Evolutionary conservation across 768 basidiomycete species (phyloP).

Genomic region (Ephemerocybe angulata): DNA sequence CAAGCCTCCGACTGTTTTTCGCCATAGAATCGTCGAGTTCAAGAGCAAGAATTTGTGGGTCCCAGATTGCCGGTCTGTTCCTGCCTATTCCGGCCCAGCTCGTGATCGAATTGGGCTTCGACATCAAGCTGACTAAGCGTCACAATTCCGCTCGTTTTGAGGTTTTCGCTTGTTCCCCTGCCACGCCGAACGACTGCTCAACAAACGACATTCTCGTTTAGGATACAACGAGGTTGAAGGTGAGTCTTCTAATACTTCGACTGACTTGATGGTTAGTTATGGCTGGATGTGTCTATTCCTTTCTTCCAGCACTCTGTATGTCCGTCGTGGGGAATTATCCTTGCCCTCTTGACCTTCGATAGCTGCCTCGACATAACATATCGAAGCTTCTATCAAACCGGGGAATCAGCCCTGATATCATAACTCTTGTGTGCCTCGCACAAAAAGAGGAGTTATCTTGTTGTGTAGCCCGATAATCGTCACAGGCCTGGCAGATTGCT

Average conservation of each 20-base stretch:
- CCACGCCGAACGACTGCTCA: constrained; percentile 1
- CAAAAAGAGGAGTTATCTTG: background rate
- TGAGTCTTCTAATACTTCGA: background rate
- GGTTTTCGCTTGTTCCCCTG: constrained; percentile 6
- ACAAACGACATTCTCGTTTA: constrained; percentile 9
- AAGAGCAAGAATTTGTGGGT: background rate
- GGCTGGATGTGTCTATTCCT: constrained; percentile 10
- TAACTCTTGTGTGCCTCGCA: background rate
- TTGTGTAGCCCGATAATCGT: background rate
- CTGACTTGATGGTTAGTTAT: background rate
- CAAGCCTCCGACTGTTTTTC: no score
- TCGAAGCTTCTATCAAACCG: background rate
- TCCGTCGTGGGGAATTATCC: background rate
- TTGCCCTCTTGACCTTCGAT: no score
- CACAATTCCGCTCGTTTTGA: background rate
- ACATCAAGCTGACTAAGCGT: constrained; percentile 6
- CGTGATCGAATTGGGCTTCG: constrained; percentile 7
- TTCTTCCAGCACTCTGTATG: background rate
- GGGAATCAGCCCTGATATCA: background rate
- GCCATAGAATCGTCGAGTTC: background rate
- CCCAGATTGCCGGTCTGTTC: constrained; percentile 5
- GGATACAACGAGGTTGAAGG: constrained; percentile 2
- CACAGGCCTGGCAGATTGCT: no score
- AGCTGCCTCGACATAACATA: no score
- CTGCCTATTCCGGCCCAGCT: constrained; percentile 4